Percentiles rank a stretch among this genome's conserved stretches.
Evolutionary conservation across 2,329 filamentous ascomycete species (phyloP).

Genomic region (Botrytis aclada): DNA sequence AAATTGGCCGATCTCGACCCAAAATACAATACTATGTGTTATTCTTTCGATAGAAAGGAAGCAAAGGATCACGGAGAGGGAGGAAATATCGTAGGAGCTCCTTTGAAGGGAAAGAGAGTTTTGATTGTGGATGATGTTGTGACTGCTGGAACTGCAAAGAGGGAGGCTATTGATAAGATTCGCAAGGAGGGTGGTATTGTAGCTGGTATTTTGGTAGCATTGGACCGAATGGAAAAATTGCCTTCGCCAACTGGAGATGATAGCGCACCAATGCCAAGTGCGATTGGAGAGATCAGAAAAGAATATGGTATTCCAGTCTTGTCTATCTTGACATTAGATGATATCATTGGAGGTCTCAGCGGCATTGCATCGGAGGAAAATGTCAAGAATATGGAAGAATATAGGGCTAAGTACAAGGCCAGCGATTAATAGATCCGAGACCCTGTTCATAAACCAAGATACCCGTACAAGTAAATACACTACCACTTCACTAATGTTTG

Average conservation of each 20-base stretch:
- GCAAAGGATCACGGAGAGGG: slow-evolving; percentile 95
- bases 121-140: slow-evolving; percentile 96
- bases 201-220: slow-evolving; percentile 81
- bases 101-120: slow-evolving; percentile 78
- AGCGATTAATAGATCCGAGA: slow-evolving; percentile 43
- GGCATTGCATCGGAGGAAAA: slow-evolving; percentile 60
- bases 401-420: slow-evolving; percentile 64
- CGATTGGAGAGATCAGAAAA: slow-evolving; percentile 80
- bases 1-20: slow-evolving; percentile 70
- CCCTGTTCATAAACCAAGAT: slow-evolving; percentile 11
- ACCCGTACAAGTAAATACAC: background rate
- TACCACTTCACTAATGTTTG: background rate
- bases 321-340: slow-evolving; percentile 77
- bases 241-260: slow-evolving; percentile 52
- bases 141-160: slow-evolving; percentile 89
- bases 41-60: slow-evolving; percentile 94
- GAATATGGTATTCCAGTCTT: slow-evolving; percentile 82
- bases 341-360: slow-evolving; percentile 71
- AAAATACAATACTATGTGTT: slow-evolving; percentile 68
- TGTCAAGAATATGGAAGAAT: slow-evolving; percentile 67
- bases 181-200: slow-evolving; percentile 78
- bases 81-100: slow-evolving; percentile 84
- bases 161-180: slow-evolving; percentile 89
- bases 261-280: slow-evolving; percentile 67
- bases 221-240: slow-evolving; percentile 84